A percentile compares a stretch with the other conserved stretches of the same genome.
Conservation (phyloP, 805 yeast species). For the Zygoascus tannicola region DNA sequence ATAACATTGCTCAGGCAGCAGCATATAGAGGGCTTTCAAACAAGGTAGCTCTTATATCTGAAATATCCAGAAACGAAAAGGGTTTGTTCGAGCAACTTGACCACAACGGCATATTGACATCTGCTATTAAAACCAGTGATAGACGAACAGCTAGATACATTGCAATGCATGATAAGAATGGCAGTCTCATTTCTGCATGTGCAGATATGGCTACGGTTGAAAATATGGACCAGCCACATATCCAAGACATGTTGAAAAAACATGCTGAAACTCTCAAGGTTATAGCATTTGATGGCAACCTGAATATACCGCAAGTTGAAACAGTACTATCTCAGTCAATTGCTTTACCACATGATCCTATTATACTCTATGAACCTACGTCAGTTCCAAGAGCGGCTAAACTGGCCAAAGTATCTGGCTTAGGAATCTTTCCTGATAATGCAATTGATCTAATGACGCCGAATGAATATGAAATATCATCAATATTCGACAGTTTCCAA, state of each 20-base stretch:
- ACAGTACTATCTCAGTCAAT: constrained; percentile 22
- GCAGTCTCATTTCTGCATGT: constrained; percentile 63
- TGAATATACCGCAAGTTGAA: constrained; percentile 37
- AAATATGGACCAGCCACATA: constrained; percentile 35
- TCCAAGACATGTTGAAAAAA: constrained; percentile 32
- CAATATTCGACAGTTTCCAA: constrained; percentile 44
- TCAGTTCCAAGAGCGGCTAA: constrained; percentile 52
- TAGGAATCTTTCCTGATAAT: constrained; percentile 38
- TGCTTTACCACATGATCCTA: neutral
- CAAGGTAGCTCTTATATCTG: constrained; percentile 42
- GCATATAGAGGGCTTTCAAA: constrained; percentile 22
- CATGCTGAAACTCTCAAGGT: constrained; percentile 35
- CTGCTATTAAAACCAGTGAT: constrained; percentile 33
- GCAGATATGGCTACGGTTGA: constrained; percentile 78
- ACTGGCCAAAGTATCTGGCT: constrained; percentile 28
- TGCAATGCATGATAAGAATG: constrained; percentile 53
- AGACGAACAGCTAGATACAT: constrained; percentile 60
- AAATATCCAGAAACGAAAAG: constrained; percentile 47
- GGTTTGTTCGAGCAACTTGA: constrained; percentile 19
- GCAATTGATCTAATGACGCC: constrained; percentile 49
- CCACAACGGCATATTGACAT: constrained; percentile 22
- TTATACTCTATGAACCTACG: constrained; percentile 66
- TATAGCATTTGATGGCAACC: constrained; percentile 61
- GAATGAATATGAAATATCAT: constrained; percentile 50
- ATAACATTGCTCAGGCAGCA: constrained; percentile 64